Conservation (phyloP, 1,284 basidiomycete genomes). For the Golubevia pallescens region DNA sequence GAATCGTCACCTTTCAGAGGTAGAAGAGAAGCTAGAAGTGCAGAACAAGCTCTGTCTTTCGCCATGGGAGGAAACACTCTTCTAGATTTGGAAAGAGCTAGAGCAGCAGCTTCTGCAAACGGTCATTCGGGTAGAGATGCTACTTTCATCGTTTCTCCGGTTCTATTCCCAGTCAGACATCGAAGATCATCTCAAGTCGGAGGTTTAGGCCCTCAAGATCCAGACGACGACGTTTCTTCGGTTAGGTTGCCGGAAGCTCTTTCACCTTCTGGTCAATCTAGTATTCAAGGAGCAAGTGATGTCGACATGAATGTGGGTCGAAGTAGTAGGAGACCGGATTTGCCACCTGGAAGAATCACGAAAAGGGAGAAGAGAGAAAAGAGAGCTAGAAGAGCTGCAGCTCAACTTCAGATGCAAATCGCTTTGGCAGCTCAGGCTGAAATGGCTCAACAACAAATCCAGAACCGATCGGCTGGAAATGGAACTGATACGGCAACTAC, state of each 20-base stretch:
- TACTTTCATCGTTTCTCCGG: conserved; percentile 44
- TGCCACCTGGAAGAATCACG: conserved; percentile 29
- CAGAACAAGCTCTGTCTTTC: neutral
- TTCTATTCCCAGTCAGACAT: conserved; percentile 39
- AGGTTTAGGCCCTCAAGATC: neutral
- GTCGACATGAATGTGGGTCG: neutral
- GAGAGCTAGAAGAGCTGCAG: conserved; percentile 31
- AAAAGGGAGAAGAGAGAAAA: conserved; percentile 44
- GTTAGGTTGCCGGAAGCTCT: neutral
- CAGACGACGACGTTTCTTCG: neutral
- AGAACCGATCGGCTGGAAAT: neutral
- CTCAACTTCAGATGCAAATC: neutral
- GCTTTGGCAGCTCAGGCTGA: neutral
- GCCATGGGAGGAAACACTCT: neutral
- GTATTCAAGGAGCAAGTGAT: neutral
- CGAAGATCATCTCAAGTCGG: neutral
- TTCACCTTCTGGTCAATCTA: neutral
- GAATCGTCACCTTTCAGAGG: neutral
- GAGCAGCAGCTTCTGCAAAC: neutral
- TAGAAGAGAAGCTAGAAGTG: neutral
- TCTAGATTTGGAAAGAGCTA: neutral
- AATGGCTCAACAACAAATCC: neutral
- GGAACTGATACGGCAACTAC: neutral
- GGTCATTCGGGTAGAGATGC: conserved; percentile 12
- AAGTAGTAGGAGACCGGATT: neutral